phyloP scores from a whole-genome alignment of 805 yeast species.

The Pichia cabralensis region DNA sequence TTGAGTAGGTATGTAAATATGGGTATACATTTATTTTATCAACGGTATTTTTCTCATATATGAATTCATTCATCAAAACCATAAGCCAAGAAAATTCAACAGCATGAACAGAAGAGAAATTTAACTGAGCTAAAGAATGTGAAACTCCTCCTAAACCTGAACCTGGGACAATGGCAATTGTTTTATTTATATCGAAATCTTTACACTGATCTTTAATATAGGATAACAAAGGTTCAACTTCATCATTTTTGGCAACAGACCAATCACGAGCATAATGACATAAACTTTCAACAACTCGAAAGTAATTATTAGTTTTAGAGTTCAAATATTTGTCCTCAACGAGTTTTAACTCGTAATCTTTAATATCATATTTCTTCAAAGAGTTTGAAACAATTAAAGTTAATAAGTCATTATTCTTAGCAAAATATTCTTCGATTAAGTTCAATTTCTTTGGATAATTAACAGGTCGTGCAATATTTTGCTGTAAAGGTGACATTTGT shows the following conservation, averaged over 20 bases:
- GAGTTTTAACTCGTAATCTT: conserved; percentile 34
- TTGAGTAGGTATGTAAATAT: conserved; percentile 56
- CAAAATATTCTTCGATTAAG: conserved; percentile 36
- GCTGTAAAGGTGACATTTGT: conserved; percentile 46
- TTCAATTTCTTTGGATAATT: conserved; percentile 48
- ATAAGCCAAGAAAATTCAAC: conserved; percentile 70
- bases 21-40: conserved; percentile 30
- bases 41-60: conserved; percentile 26
- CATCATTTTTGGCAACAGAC: conserved; percentile 38
- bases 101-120: conserved; percentile 45
- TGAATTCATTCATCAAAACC: conserved; percentile 58
- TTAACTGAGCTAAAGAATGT: conserved; percentile 39
- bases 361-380: conserved; percentile 27
- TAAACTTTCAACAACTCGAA: conserved; percentile 54
- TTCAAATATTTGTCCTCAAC: conserved; percentile 15
- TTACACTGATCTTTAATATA: conserved; percentile 39
- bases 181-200: conserved; percentile 20
- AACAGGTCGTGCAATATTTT: conserved; percentile 37
- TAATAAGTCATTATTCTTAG: conserved; percentile 38
- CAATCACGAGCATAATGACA: conserved; percentile 79
- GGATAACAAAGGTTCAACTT: conserved; percentile 41
- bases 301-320: conserved; percentile 20
- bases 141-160: conserved; percentile 79
- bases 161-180: conserved; percentile 71
- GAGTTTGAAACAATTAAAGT: conserved; percentile 33